phyloP scores from a whole-genome alignment of 805 yeast species.

The Vanderwaltozyma verrucispora region DNA sequence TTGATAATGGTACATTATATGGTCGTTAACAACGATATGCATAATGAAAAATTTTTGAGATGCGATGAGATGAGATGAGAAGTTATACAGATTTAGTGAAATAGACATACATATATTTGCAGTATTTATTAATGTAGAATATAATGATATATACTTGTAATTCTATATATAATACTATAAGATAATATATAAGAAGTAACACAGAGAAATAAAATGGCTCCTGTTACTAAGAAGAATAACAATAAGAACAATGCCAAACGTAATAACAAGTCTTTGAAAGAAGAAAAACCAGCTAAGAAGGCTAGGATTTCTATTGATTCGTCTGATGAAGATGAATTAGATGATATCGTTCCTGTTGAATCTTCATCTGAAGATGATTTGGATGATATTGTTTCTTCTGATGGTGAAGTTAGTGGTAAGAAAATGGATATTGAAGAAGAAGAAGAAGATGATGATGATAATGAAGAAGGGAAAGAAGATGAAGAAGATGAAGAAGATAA shows the following conservation, averaged over 20 bases:
- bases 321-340: conserved; percentile 24
- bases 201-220: conserved; percentile 13
- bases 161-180: no score
- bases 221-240: conserved; percentile 9
- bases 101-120: background rate
- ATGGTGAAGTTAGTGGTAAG: conserved; percentile 18
- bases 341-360: conserved; percentile 16
- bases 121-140: no score
- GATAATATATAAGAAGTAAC: no score
- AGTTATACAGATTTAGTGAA: background rate
- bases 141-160: no score
- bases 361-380: conserved; percentile 23
- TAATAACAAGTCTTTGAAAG: conserved; percentile 5
- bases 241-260: conserved; percentile 2
- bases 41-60: conserved; percentile 2
- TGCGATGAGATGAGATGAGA: conserved; percentile 3
- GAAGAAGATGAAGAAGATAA: conserved; percentile 28
- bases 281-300: conserved; percentile 11
- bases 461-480: conserved; percentile 19
- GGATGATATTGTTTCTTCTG: conserved; percentile 4
- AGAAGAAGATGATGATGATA: conserved; percentile 27
- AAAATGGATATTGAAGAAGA: conserved; percentile 18
- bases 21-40: background rate
- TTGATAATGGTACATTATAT: no score
- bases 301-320: conserved; percentile 27